Evolutionary conservation across 805 yeast species (phyloP), one percentile per base, ranked within the genome.

Genomic region (Yamadazyma akitaensis): DNA sequence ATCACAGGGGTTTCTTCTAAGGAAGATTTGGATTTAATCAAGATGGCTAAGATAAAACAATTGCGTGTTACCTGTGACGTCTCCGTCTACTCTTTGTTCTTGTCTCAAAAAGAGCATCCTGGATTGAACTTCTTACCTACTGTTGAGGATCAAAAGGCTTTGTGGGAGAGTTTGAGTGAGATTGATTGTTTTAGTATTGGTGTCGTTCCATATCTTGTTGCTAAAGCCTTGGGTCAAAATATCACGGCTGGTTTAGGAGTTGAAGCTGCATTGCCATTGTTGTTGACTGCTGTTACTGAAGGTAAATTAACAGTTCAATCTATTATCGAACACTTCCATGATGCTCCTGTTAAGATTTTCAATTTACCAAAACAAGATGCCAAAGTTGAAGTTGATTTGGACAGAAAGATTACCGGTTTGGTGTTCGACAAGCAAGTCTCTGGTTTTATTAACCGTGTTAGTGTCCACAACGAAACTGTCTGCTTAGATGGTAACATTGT

Each of bases 111-210:
- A 33, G 87, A 83, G 43, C 84, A 84, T 59, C 83, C 87, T 41
- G 81, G 81, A 55, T 85, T 89, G 55, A 61, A 67, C 19, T 83
- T 83, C 75, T 74, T 90, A 65, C 97, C 97, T 53, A 76, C 92
- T 17, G 76, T 77, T 61, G 86, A 79, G 54, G 96, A 88, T 61
- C 96, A 88, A 70, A 76, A 74, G 19, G 86, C 84, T 43, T 76
- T 92, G 57, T 91, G 97, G 97, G 81, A 74, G 39, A 78, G 80
- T 62, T 67, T 92, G 55, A 77, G 70, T 26, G 72, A 76, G 38
- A 78, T 92, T 62, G 98, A 92, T 70, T 86, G 90, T 55, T 88
- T 92, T 76, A 82, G 96, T 17, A 74, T 91, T 55, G 97, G 97
- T 53, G 75, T 77, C 35, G 64, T 86, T 52, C 97, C 97, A 58